Evolutionary conservation across 441 rosid species (phyloP).

Genomic region (Aleurites moluccanus): DNA sequence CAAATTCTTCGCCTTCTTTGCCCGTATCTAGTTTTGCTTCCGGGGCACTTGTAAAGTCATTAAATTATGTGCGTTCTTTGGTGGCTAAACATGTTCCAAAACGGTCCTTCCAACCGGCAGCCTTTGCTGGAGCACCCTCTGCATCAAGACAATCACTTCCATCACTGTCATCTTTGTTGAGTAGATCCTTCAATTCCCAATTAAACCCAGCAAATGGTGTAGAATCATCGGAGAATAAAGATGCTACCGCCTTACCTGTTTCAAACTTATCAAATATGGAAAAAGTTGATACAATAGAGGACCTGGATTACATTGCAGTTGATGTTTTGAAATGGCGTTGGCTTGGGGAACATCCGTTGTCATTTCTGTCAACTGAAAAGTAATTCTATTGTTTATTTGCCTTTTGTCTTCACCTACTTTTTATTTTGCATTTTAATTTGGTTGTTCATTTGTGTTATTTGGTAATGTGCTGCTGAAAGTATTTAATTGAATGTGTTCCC

Average conservation of each 20-base stretch:
- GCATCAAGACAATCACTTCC: constrained; percentile 82
- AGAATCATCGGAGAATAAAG: constrained; percentile 75
- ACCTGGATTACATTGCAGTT: constrained; percentile 62
- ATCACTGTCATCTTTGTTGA: constrained; percentile 76
- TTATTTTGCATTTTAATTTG: not conserved
- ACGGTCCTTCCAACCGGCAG: constrained; percentile 84
- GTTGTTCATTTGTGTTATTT: constrained; percentile 11
- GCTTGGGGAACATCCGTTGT: constrained; percentile 64
- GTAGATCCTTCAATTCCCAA: constrained; percentile 86
- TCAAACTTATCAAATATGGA: constrained; percentile 68
- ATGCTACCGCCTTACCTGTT: constrained; percentile 51
- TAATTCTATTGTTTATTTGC: constrained; percentile 33
- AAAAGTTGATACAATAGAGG: constrained; percentile 60
- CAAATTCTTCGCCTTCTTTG: constrained; percentile 59
- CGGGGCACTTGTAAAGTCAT: constrained; percentile 82
- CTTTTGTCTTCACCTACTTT: not conserved
- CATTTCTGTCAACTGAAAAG: constrained; percentile 69
- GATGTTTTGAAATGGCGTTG: constrained; percentile 95
- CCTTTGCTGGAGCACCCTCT: constrained; percentile 79
- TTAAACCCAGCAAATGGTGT: constrained; percentile 59
- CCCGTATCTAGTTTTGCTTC: constrained; percentile 96
- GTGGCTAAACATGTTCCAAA: constrained; percentile 85
- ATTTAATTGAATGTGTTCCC: constrained; percentile 23
- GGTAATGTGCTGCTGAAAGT: constrained; percentile 7
- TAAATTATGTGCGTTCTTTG: constrained; percentile 92